Conservation (phyloP, 1,284 basidiomycete species). For the Cutaneotrichosporon cutaneum region DNA sequence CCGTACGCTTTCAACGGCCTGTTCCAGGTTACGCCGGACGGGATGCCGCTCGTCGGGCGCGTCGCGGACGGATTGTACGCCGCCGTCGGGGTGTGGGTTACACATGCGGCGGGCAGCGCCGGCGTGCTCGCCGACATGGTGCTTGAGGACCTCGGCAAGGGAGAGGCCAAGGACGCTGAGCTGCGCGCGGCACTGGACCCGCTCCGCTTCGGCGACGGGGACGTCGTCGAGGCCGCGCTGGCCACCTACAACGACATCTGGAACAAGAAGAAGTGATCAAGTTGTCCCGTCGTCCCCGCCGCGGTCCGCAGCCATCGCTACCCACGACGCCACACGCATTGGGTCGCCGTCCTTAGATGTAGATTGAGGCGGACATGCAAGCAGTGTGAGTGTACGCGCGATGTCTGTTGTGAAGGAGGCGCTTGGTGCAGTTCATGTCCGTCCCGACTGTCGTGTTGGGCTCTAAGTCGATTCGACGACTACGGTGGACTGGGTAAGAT, state of each 20-base stretch:
- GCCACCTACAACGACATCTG: slow-evolving; percentile 34
- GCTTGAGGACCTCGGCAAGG: slow-evolving; percentile 16
- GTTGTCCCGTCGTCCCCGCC: too few relatives aligned
- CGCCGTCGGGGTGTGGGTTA: slow-evolving; percentile 36
- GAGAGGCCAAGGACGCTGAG: not conserved
- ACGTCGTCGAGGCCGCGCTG: slow-evolving; percentile 18
- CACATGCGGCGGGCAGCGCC: slow-evolving; percentile 29
- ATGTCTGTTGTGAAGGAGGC: too few relatives aligned
- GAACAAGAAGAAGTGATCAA: slow-evolving; percentile 2
- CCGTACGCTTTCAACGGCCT: slow-evolving; percentile 32
- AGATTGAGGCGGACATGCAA: too few relatives aligned
- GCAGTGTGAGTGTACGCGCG: too few relatives aligned
- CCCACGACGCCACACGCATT: too few relatives aligned
- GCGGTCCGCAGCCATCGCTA: too few relatives aligned
- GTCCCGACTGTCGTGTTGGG: too few relatives aligned
- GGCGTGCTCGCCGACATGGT: slow-evolving; percentile 28
- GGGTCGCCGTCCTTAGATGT: too few relatives aligned
- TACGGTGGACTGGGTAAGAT: too few relatives aligned
- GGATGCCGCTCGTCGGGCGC: slow-evolving; percentile 29
- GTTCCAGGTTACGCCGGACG: slow-evolving; percentile 37
- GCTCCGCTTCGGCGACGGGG: slow-evolving; percentile 36
- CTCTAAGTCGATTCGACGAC: too few relatives aligned
- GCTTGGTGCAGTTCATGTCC: too few relatives aligned
- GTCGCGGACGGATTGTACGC: slow-evolving; percentile 21
- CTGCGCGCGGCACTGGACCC: slow-evolving; percentile 29